Evolutionary conservation across 352 stramenopile genomes (phyloP).

Genomic region (Phytopythium ostracodes): DNA sequence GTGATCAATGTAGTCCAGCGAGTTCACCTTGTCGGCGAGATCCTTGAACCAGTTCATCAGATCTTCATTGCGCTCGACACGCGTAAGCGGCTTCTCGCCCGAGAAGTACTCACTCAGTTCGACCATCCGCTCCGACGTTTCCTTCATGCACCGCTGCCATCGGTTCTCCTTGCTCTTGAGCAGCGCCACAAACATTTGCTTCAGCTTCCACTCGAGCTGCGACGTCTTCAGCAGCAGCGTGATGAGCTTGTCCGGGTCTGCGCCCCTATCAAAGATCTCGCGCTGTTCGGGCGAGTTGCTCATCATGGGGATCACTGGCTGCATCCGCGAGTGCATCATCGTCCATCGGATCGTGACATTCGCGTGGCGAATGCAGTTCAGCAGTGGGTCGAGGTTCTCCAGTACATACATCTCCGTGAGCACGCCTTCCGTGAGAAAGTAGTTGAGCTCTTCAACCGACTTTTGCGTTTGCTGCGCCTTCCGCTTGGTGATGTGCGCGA

Average conservation of each 20-base stretch:
- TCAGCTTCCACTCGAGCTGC: conserved; percentile 94
- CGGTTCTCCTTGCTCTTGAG: conserved; percentile 89
- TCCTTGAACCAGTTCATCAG: conserved; percentile 93
- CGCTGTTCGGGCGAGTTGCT: conserved; percentile 77
- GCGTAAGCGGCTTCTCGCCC: conserved; percentile 89
- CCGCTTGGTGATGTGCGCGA: conserved; percentile 84
- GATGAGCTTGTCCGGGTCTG: conserved; percentile 83
- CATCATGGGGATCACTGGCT: conserved; percentile 86
- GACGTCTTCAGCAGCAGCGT: conserved; percentile 92
- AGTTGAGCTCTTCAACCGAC: conserved; percentile 88
- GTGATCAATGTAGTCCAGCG: conserved; percentile 89
- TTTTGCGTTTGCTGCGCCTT: conserved; percentile 86
- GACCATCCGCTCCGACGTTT: conserved; percentile 89
- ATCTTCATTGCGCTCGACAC: conserved; percentile 92
- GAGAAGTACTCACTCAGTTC: conserved; percentile 94
- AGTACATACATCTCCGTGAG: conserved; percentile 93
- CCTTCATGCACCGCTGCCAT: conserved; percentile 88
- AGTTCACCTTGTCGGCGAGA: conserved; percentile 88
- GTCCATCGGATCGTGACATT: conserved; percentile 94
- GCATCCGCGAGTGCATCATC: conserved; percentile 92
- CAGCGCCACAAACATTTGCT: conserved; percentile 90
- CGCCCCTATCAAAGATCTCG: conserved; percentile 79
- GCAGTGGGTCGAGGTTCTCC: conserved; percentile 87
- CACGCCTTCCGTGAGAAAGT: conserved; percentile 89
- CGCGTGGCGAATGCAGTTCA: conserved; percentile 89